Base-by-base conservation (phyloP, 805 yeast species). In the Pichia cephalocereana region DNA sequence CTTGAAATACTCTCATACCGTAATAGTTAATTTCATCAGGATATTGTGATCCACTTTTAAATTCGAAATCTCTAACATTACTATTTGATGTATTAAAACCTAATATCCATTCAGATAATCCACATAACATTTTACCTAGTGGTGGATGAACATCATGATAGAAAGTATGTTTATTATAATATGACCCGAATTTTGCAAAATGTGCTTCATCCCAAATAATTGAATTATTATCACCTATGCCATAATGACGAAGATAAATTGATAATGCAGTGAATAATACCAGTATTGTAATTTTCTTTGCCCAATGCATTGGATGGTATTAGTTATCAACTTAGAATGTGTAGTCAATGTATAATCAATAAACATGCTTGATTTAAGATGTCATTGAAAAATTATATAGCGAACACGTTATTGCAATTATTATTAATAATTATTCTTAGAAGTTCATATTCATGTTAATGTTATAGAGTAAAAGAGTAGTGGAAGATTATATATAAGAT, bases 61-160 rank as follows among this genome's bases (percentile, higher is more conserved):
- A 86, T 47, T 74, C 80, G 70, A 82, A 86, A 7, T 57, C 58
- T n/a, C 80, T 71, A 7, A 34, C 37, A 10, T 34, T 34, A 38
- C 89, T 86, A 18, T 34, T 40, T 39, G 47, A 41, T 11, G 52
- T 43, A 61, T 89, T 80, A 68, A 54, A 54, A 8, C 60, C 60
- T 3, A 56, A 53, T 7, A 57, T 37, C 50, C 49, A 87, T 42
- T 96, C 97, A 40, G 90, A 82, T 39, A 87, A 71, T 0, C 95
- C 98, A 50, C 88, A 86, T 51, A 93, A 74, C 84, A 91, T 83
- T 67, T 91, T 91, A 23, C 97, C 98, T 58, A 91, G 71, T 2
- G 99, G 99, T 44, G 99, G 99, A 67, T 91, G 99, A 34, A 91
- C 96, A 67, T 91, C 99, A 63, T 87, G 95, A 66, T 90, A 91